A percentile compares a stretch with the other conserved stretches of the same genome.
These are phyloP conservation scores for Cercospora brassicicola DNA, from an alignment of 2,329 filamentous ascomycete species.

Conservation along the genomic window DNA sequence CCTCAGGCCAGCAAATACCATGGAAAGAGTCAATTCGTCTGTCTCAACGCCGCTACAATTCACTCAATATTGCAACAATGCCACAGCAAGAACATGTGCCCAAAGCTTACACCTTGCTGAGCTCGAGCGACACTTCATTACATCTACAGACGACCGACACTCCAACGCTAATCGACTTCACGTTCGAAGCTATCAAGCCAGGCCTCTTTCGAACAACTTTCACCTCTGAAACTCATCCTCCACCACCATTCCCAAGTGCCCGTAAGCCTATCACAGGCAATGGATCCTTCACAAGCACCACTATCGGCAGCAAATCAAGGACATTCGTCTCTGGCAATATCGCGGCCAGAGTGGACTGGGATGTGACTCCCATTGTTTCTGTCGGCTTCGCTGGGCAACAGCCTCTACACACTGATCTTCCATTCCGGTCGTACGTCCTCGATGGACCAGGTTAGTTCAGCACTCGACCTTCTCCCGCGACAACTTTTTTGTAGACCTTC, in stretches of 20 bases:
- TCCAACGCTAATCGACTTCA: constrained; percentile 54
- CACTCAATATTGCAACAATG: constrained; percentile 35
- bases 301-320: constrained; percentile 37
- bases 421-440: constrained; percentile 64
- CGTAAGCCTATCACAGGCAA: constrained; percentile 41
- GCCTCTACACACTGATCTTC: constrained; percentile 63
- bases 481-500: background rate
- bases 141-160: constrained; percentile 47
- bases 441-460: constrained; percentile 55
- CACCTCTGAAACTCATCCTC: constrained; percentile 59
- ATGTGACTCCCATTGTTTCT: constrained; percentile 58
- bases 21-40: background rate
- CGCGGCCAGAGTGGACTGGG: constrained; percentile 61
- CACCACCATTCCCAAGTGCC: constrained; percentile 66
- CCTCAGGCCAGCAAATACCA: background rate
- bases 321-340: constrained; percentile 48
- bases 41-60: background rate
- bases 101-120: constrained; percentile 40
- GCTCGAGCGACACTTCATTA: constrained; percentile 37
- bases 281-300: constrained; percentile 22
- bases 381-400: constrained; percentile 54
- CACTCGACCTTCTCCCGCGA: background rate
- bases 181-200: constrained; percentile 61
- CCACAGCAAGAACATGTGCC: constrained; percentile 52
- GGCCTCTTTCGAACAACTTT: constrained; percentile 70